Evolutionary conservation across 164 flowering plant genomes (phyloP).

Genomic region (Amborella trichopoda): DNA sequence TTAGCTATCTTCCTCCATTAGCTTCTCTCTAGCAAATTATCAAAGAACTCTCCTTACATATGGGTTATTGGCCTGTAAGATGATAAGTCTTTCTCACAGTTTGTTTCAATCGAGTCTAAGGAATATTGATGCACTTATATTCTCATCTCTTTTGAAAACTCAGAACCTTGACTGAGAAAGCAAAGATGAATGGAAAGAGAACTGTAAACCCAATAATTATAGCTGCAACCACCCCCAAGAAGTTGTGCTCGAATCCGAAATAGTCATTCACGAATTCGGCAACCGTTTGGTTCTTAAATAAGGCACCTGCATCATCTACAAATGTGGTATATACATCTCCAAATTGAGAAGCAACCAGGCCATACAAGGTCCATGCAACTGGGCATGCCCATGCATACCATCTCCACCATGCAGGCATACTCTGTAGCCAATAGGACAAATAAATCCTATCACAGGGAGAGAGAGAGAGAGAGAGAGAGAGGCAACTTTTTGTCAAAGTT

Average conservation of each 20-base stretch:
- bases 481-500: too few species aligned
- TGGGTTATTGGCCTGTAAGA: too few species aligned
- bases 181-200: constrained; percentile 39
- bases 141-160: constrained; percentile 36
- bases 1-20: too few species aligned
- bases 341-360: constrained; percentile 37
- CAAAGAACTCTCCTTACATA: too few species aligned
- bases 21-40: too few species aligned
- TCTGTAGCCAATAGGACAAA: too few species aligned
- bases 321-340: constrained; percentile 20
- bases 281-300: constrained; percentile 15
- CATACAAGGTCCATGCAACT: constrained; percentile 47
- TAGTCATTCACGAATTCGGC: constrained; percentile 16
- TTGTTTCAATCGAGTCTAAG: too few species aligned
- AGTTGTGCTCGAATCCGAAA: constrained; percentile 32
- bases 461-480: too few species aligned
- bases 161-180: constrained; percentile 25
- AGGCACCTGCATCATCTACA: not conserved
- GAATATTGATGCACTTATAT: too few species aligned
- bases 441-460: too few species aligned
- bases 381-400: constrained; percentile 45
- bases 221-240: constrained; percentile 23
- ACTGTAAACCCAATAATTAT: constrained; percentile 19
- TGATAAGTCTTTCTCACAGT: too few species aligned
- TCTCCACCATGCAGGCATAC: constrained; percentile 56